Conservation (phyloP, 208 protist species). For the Herpetomonas samuelpessoai region DNA sequence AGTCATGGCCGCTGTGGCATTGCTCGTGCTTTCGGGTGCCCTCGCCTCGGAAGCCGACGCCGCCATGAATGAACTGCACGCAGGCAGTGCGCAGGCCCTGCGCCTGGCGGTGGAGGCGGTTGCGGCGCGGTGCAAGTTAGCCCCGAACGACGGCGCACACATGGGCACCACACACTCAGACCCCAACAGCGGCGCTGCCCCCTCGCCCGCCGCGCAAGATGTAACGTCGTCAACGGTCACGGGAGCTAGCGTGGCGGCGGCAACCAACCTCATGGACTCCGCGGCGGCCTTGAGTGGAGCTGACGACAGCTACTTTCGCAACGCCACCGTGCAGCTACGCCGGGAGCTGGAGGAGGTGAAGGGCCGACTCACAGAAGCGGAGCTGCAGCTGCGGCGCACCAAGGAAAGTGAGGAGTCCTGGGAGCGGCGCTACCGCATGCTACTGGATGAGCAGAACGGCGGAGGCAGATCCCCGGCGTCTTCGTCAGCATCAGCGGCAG, state of each 20-base stretch:
- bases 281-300: conserved; percentile 3
- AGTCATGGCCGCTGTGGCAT: background rate
- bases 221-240: background rate
- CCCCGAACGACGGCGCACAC: background rate
- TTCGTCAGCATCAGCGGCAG: background rate
- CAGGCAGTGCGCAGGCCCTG: background rate
- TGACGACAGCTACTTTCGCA: conserved; percentile 38
- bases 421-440: conserved; percentile 43
- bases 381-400: conserved; percentile 31
- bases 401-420: conserved; percentile 31
- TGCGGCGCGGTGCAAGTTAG: background rate
- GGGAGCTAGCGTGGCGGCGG: background rate
- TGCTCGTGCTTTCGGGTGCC: background rate
- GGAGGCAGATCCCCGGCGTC: background rate
- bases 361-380: conserved; percentile 28
- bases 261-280: background rate
- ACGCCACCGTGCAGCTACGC: conserved; percentile 41
- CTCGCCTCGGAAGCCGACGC: background rate
- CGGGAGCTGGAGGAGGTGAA: conserved; percentile 36
- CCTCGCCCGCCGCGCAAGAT: too few species aligned
- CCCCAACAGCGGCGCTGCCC: background rate
- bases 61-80: background rate
- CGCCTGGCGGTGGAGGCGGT: background rate
- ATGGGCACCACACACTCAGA: too few species aligned
- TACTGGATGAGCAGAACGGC: conserved; percentile 37